phyloP scores from a whole-genome alignment of 139 green algal genomes.

The Nannochloris sp. region DNA sequence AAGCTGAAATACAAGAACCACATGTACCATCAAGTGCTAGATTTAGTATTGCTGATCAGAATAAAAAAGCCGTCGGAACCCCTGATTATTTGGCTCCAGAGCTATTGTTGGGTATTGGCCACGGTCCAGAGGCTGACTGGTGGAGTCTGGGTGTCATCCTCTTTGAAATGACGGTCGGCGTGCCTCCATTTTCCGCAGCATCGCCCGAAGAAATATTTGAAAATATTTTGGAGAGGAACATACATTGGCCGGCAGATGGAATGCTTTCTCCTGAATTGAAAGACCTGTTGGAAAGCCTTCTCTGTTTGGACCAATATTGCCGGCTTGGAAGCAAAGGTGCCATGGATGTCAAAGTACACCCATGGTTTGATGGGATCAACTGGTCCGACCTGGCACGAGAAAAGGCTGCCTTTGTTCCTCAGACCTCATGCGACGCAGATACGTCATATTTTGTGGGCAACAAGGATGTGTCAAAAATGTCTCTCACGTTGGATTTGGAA shows the following conservation, averaged over 20 bases:
- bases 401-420: conserved; percentile 72
- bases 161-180: conserved; percentile 75
- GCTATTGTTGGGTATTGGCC: conserved; percentile 62
- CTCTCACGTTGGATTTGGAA: conserved; percentile 29
- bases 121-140: conserved; percentile 82
- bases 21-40: background rate
- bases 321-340: conserved; percentile 60
- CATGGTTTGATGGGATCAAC: conserved; percentile 70
- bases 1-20: conserved; percentile 9
- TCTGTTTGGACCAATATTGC: conserved; percentile 50
- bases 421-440: conserved; percentile 46
- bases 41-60: background rate
- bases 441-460: conserved; percentile 64
- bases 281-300: conserved; percentile 76
- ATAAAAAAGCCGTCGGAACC: conserved; percentile 66
- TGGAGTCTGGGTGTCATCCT: conserved; percentile 83
- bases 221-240: conserved; percentile 77
- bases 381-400: conserved; percentile 56
- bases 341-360: conserved; percentile 76
- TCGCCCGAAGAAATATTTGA: conserved; percentile 82
- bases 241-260: conserved; percentile 57
- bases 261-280: conserved; percentile 42
- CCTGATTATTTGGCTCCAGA: conserved; percentile 94
- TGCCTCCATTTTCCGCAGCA: conserved; percentile 80
- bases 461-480: conserved; percentile 22